phyloP scores from a whole-genome alignment of 2,329 filamentous ascomycete genomes.

The Lasiodiplodia gonubiensis region DNA sequence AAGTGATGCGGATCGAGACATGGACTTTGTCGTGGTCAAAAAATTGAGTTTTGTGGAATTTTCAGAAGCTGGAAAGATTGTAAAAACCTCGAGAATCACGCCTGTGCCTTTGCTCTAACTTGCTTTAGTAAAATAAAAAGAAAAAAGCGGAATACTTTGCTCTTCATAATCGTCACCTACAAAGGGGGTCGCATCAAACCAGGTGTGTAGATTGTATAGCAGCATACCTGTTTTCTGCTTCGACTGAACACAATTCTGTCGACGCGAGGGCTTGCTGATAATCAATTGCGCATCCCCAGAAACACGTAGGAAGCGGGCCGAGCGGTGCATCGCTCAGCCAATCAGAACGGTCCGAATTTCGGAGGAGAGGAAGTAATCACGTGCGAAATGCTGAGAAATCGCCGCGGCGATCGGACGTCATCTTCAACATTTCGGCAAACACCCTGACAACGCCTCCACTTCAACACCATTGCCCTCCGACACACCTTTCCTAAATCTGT shows the following conservation, averaged over 20 bases:
- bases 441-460: conserved; percentile 3
- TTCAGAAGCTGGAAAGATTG: no score
- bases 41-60: no score
- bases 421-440: conserved; percentile 2
- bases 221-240: not conserved
- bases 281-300: not conserved
- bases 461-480: not conserved
- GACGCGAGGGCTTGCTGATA: not conserved
- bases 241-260: not conserved
- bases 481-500: not conserved
- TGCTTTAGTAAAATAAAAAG: no score
- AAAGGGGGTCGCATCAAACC: no score
- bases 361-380: conserved; percentile 15
- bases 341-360: conserved; percentile 9
- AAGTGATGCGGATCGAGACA: no score
- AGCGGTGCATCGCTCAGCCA: not conserved
- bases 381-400: conserved; percentile 27
- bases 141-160: no score
- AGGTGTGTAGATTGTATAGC: no score
- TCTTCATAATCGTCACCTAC: no score
- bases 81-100: no score
- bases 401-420: conserved; percentile 15
- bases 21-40: no score
- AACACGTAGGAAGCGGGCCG: not conserved
- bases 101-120: no score